A percentile compares a stretch with the other conserved stretches of the same genome.
Evolutionary conservation across 2,329 filamentous ascomycete species (phyloP).

Genomic region (Neopestalotiopsis rosae): DNA sequence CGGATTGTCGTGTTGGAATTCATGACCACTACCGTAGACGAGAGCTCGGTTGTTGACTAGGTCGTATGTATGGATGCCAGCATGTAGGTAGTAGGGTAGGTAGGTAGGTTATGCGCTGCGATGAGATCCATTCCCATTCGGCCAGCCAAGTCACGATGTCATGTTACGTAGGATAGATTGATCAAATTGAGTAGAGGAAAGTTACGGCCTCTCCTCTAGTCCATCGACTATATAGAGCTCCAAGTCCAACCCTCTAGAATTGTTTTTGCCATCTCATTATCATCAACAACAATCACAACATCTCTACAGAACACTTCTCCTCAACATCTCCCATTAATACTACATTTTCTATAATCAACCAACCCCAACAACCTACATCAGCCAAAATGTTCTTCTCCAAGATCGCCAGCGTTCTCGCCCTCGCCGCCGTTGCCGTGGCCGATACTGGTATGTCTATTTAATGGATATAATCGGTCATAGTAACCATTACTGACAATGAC

Average conservation of each 20-base stretch:
- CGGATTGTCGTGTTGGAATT: not conserved
- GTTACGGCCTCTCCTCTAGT: not conserved
- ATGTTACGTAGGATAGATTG: constrained; percentile 16
- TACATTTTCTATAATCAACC: not conserved
- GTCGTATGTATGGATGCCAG: not conserved
- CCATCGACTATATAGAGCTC: constrained; percentile 7
- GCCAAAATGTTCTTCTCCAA: constrained; percentile 37
- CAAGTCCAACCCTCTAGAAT: not conserved
- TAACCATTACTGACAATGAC: constrained; percentile 24
- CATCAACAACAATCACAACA: constrained; percentile 10
- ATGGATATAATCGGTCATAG: not conserved
- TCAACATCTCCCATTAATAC: not conserved
- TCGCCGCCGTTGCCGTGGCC: constrained; percentile 33
- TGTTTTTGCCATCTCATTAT: not conserved
- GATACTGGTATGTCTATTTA: constrained; percentile 27
- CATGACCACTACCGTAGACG: not conserved
- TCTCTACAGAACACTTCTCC: not conserved
- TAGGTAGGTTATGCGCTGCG: not conserved
- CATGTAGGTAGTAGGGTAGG: no score
- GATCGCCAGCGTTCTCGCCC: constrained; percentile 33
- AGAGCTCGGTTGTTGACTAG: not conserved
- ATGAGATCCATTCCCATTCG: not conserved
- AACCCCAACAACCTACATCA: constrained; percentile 14
- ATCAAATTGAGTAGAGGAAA: not conserved
- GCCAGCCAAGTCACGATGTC: constrained; percentile 12